These are phyloP conservation scores for Sordariomycetes sp. DNA, from an alignment of 2,329 filamentous ascomycete species.

Conservation along the genomic window DNA sequence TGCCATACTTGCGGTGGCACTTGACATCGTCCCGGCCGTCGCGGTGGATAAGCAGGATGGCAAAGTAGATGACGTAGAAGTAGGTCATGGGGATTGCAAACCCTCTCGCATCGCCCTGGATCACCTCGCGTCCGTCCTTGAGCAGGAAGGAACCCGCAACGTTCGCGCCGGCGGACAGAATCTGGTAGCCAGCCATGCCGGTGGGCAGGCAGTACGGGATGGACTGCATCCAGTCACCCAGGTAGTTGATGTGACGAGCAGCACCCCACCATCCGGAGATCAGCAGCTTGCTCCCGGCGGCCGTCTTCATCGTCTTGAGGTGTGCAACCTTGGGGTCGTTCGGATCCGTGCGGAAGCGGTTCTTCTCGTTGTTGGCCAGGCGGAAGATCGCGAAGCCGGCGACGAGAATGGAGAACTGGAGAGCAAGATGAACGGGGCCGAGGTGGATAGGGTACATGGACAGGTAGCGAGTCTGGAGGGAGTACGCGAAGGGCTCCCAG, in stretches of 20 bases:
- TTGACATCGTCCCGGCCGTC: slow-evolving; percentile 85
- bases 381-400: slow-evolving; percentile 89
- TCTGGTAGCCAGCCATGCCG: slow-evolving; percentile 71
- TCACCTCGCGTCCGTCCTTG: slow-evolving; percentile 52
- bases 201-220: slow-evolving; percentile 89
- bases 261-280: slow-evolving; percentile 89
- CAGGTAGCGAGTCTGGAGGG: slow-evolving; percentile 75
- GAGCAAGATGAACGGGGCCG: slow-evolving; percentile 54
- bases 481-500: slow-evolving; percentile 90
- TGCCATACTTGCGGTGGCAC: slow-evolving; percentile 83
- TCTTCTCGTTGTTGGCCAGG: slow-evolving; percentile 90
- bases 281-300: slow-evolving; percentile 70
- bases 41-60: slow-evolving; percentile 74
- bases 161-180: slow-evolving; percentile 47
- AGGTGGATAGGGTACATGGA: slow-evolving; percentile 74
- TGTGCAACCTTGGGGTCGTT: slow-evolving; percentile 70
- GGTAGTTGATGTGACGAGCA: slow-evolving; percentile 89
- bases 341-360: slow-evolving; percentile 82
- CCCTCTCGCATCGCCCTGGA: slow-evolving; percentile 65
- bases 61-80: slow-evolving; percentile 93
- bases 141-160: slow-evolving; percentile 46
- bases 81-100: slow-evolving; percentile 88
- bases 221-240: slow-evolving; percentile 89
- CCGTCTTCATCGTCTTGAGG: slow-evolving; percentile 79
- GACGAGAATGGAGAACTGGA: slow-evolving; percentile 57